Base-by-base conservation (phyloP, 108 stramenopile genomes). In the Discostella stelligeroides region DNA sequence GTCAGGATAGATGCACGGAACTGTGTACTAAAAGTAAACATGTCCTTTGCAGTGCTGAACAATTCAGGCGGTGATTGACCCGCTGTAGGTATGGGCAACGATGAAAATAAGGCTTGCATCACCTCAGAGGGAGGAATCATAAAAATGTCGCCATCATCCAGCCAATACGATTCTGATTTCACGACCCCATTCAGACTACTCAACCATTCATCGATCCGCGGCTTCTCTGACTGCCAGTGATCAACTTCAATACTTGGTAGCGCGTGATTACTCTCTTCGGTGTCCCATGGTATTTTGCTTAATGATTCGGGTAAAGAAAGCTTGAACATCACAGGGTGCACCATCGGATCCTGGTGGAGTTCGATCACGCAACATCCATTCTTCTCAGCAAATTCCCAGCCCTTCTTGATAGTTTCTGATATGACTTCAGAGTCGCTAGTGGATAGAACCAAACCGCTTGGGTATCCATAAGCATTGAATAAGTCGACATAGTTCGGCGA, bases 381-480 rank as follows among this genome's bases (percentile, higher is more conserved):
- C 53, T 29, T 29, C 53, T 55, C 53, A 7, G 53, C 53, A 9
- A 5, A 55, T 14, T 55, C 27, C 53, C 53, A 55, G 53, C 53
- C 25, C 11, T 55, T 55, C 23, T 55, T 28, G 12, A 55, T 55
- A 7, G 53, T 55, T 28, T 25, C 53, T 7, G 53, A 55, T 28
- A 55, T 55, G 53, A 55, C 53, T 25, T 55, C 28, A 27, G 1
- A 28, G 15, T 55, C 53, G 53, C 53, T 64, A 46, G 72, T 72
- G 0, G 54, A 56, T 6, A 72, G 45, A 41, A 56, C 43, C 27
- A 34, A 28, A 11, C 72, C 72, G 37, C 64, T 38, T n/a, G 72
- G 63, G 27, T 72, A 72, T 15, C 72, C 72, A 38, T 72, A 57
- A n/a, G 72, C 72, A 10, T 64, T 63, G 63, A 72, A 72, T 29